A percentile compares a stretch with the other conserved stretches of the same genome.
Conservation (phyloP, 2,329 filamentous ascomycete genomes). For the Lecanicillium sp. region DNA sequence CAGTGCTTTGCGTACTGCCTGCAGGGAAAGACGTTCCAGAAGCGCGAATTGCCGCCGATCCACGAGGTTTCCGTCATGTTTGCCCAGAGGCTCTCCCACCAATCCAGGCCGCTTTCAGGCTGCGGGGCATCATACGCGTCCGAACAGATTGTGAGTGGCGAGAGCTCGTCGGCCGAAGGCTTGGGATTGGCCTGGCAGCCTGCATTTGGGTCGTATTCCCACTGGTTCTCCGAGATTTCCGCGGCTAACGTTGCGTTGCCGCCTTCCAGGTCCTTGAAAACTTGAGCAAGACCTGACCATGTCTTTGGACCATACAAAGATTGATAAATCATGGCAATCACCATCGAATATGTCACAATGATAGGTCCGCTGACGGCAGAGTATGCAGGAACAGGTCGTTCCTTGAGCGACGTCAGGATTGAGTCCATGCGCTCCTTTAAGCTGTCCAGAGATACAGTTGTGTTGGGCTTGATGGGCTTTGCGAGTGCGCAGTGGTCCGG, state of each 20-base stretch:
- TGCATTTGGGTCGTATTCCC: slow-evolving; percentile 33
- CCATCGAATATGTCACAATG: slow-evolving; percentile 35
- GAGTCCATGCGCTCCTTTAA: slow-evolving; percentile 31
- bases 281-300: slow-evolving; percentile 30
- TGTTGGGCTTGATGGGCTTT: slow-evolving; percentile 17
- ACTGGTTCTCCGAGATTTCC: slow-evolving; percentile 28
- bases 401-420: slow-evolving; percentile 28
- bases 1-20: slow-evolving; percentile 37
- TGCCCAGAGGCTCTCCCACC: slow-evolving; percentile 37
- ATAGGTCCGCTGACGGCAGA: slow-evolving; percentile 30
- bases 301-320: slow-evolving; percentile 33
- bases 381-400: slow-evolving; percentile 31
- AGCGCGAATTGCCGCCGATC: slow-evolving; percentile 40
- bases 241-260: slow-evolving; percentile 36
- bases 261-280: slow-evolving; percentile 34
- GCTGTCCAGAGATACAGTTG: slow-evolving; percentile 23
- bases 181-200: slow-evolving; percentile 19
- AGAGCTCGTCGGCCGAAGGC: slow-evolving; percentile 31
- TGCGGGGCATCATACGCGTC: slow-evolving; percentile 36
- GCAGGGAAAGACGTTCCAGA: slow-evolving; percentile 37
- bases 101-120: slow-evolving; percentile 29
- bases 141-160: slow-evolving; percentile 34
- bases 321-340: slow-evolving; percentile 31
- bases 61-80: slow-evolving; percentile 38
- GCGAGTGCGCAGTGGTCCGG: slow-evolving; percentile 37